phyloP scores from a whole-genome alignment of 441 rosid species.

The Croton laevigatus region DNA sequence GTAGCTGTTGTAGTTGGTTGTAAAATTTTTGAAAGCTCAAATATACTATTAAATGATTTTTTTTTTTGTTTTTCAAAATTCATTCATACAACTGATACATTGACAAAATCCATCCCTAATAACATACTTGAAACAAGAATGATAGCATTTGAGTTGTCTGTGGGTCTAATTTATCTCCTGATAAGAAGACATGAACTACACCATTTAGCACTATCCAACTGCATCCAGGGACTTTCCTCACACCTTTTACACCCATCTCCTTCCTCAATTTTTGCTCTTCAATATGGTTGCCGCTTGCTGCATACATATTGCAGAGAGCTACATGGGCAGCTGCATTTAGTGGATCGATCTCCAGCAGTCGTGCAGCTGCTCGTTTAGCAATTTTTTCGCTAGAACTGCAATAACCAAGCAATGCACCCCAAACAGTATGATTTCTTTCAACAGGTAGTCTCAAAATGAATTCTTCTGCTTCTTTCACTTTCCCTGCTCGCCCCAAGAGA shows the following conservation, averaged over 20 bases:
- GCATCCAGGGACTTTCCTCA: slow-evolving; percentile 79
- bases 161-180: slow-evolving; percentile 52
- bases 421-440: slow-evolving; percentile 46
- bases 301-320: slow-evolving; percentile 61
- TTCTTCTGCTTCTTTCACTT: slow-evolving; percentile 66
- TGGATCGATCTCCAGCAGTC: slow-evolving; percentile 61
- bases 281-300: slow-evolving; percentile 44
- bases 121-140: slow-evolving; percentile 30
- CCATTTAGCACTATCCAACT: slow-evolving; percentile 71
- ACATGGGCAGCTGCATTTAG: slow-evolving; percentile 70
- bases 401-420: slow-evolving; percentile 67
- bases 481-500: slow-evolving; percentile 78
- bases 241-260: slow-evolving; percentile 68
- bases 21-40: too few relatives aligned
- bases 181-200: slow-evolving; percentile 44
- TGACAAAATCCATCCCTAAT: background rate
- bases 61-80: too few relatives aligned
- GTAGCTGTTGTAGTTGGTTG: too few relatives aligned
- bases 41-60: too few relatives aligned
- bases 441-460: slow-evolving; percentile 51
- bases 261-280: slow-evolving; percentile 61
- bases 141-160: slow-evolving; percentile 35
- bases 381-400: slow-evolving; percentile 48
- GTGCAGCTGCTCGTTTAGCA: slow-evolving; percentile 48
- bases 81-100: too few relatives aligned